Evolutionary conservation across 2,329 filamentous ascomycete species (phyloP), one percentile per base, ranked within the genome.

Genomic region (Alternaria angustiovoidea): DNA sequence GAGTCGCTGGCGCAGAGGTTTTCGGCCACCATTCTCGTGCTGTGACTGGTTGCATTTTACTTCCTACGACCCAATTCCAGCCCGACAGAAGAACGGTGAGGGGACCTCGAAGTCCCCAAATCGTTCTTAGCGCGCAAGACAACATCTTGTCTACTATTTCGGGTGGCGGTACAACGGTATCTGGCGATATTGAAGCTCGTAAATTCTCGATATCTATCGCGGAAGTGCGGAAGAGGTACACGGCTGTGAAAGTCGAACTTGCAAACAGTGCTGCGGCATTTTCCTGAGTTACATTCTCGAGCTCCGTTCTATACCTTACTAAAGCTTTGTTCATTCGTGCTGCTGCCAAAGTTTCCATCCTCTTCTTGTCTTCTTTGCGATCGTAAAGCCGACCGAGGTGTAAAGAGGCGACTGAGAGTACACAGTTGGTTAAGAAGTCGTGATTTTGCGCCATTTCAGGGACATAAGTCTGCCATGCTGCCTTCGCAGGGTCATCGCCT

Each of bases 391-490:
- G 78, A 12, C 77, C 79, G 9, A 83, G 67, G 57, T 84, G 82
- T 26, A 84, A 72, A 2, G 81, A 81, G 12, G 82, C 77, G 14
- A 84, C 68, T 2, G 82, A 80, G 0, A 84, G 69, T 6, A 84
- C 75, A 42, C 79, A 79, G 60, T 83, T 80, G 8, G 83, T 67
- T 7, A 84, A 71, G 48, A 80, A 84, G 3, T 79, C 72, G 59
- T 82, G 78, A 1, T 75, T 72, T 11, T 79, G 75, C 7, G 81
- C 82, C 46, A 82, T 60, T 44, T 77, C 74, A 12, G 74, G 75
- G 8, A 81, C 60, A 49, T 61, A 64, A 11, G 65, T 53, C 18
- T 73, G 71, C 75, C 75, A 78, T 11, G 73, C 75, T 48, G 66
- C 63, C 58, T 77, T 75, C 9, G 72, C 75, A 6, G 72, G 70